Base-by-base conservation (phyloP, 108 stramenopile species). In the Fistulifera solaris region DNA sequence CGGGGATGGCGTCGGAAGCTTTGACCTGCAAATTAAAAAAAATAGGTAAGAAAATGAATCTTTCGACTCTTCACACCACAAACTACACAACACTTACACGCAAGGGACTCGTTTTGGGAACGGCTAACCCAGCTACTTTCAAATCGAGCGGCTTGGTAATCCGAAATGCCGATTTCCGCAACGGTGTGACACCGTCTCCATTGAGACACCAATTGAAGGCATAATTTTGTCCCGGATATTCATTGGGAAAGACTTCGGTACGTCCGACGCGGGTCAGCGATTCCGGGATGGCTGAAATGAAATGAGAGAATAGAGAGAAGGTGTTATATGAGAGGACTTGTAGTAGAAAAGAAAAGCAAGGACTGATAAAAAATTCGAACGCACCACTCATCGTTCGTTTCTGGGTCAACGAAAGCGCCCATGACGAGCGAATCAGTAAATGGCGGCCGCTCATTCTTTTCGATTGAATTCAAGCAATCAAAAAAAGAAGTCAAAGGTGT, bases 151-250 rank as follows among this genome's bases (percentile, higher is more conserved):
- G 81, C 53, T 91, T 91, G 65, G 81, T 83, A 56, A 91, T 91
- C 6, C 89, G 89, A 55, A 87, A 91, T 40, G 89, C 85, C 24
- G 72, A 65, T 52, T 80, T 74, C 56, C 87, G 82, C 15, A 87
- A 63, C n/a, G 85, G 85, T 0, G 89, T 87, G 40, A 91, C 83
- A 15, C 89, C 89, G 58, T 91, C 89, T 55, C 74, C 79, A 51
- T 87, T 84, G 56, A 91, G 77, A 50, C 66, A 67, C 89, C 89
- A 91, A 69, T 91, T 91, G 83, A 91, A 91, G 16, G 67, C 75
- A 67, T 91, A 91, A 50, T 76, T 75, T 56, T 83, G 83, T 28
- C 89, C 89, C 40, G 89, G 89, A 42, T 78, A 83, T 72, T 91
- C 89, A 63, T 91, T 72, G 25, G 85, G 89, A 68, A 83, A 81